Conservation (phyloP, 352 stramenopile species). For the Pythium dissimile region DNA sequence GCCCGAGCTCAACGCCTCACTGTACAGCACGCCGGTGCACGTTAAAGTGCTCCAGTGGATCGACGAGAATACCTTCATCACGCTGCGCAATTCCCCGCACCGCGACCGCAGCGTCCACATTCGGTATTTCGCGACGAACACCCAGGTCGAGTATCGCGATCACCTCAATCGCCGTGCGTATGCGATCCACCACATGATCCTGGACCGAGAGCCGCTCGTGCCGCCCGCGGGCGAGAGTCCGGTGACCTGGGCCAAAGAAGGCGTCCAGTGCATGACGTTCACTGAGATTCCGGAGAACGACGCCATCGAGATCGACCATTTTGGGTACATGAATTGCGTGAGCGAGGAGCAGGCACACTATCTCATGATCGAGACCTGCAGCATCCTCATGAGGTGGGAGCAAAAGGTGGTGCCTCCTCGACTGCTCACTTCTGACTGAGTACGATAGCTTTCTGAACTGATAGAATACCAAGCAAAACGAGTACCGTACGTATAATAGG, state of each 20-base stretch:
- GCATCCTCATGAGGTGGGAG: conserved; percentile 59
- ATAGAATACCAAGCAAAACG: no score
- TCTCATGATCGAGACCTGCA: conserved; percentile 47
- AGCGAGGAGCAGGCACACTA: conserved; percentile 46
- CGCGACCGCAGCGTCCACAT: conserved; percentile 7
- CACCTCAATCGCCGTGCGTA: conserved; percentile 7
- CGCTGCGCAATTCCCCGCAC: conserved; percentile 19
- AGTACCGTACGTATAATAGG: no score
- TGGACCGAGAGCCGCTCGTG: conserved; percentile 7
- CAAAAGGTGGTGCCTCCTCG: conserved; percentile 45
- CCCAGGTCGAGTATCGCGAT: conserved; percentile 16
- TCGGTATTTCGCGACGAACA: conserved; percentile 21
- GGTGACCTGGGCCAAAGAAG: conserved; percentile 26
- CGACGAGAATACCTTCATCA: conserved; percentile 19
- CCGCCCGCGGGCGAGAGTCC: background rate
- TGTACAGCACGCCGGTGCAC: conserved; percentile 19
- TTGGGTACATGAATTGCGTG: conserved; percentile 28
- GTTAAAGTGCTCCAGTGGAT: conserved; percentile 20
- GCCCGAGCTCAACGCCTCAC: conserved; percentile 13
- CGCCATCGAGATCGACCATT: conserved; percentile 22
- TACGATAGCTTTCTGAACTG: no score
- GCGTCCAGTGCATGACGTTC: conserved; percentile 19
- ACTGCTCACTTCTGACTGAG: conserved; percentile 27
- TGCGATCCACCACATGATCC: conserved; percentile 16
- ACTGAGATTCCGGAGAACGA: conserved; percentile 20